A percentile compares a stretch with the other conserved stretches of the same genome.
These are phyloP conservation scores for Chloromonas sp. DNA, from an alignment of 163 green algal species.

Conservation along the genomic window DNA sequence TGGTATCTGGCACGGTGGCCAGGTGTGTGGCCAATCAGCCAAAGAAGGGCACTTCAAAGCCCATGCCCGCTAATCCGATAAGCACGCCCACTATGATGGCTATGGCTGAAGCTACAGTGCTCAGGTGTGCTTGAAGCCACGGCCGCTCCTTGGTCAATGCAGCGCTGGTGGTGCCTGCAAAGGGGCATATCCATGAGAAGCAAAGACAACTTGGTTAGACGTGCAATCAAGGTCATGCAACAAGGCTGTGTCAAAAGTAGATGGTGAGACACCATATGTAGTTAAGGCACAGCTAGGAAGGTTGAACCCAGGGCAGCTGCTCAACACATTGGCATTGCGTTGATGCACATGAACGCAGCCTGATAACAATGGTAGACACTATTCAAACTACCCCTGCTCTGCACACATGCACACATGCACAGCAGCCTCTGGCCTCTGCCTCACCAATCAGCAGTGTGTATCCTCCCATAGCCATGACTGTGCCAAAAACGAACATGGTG, in stretches of 20 bases:
- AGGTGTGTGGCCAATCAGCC: too few species aligned
- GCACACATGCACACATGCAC: neutral
- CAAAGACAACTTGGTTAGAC: too few species aligned
- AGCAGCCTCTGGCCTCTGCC: neutral
- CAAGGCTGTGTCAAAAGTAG: too few species aligned
- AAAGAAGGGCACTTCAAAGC: slow-evolving; percentile 55
- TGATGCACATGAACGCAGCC: too few species aligned
- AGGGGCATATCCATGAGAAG: neutral
- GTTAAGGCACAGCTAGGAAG: too few species aligned
- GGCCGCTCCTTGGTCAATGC: slow-evolving; percentile 62
- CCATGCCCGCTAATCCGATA: slow-evolving; percentile 49
- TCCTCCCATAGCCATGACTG: slow-evolving; percentile 87
- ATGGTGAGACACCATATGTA: too few species aligned
- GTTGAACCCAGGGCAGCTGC: too few species aligned
- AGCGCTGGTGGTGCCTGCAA: slow-evolving; percentile 61
- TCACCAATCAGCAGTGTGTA: slow-evolving; percentile 88
- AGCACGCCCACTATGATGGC: slow-evolving; percentile 65
- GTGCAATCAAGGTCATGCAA: too few species aligned
- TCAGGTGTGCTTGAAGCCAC: slow-evolving; percentile 67
- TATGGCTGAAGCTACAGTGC: slow-evolving; percentile 52
- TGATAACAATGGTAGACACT: too few species aligned
- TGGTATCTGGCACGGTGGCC: too few species aligned
- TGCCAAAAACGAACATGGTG: slow-evolving; percentile 92
- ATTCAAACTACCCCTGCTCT: too few species aligned
- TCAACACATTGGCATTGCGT: too few species aligned